phyloP scores from a whole-genome alignment of 805 yeast genomes.

The Lipomyces mesembrius region DNA sequence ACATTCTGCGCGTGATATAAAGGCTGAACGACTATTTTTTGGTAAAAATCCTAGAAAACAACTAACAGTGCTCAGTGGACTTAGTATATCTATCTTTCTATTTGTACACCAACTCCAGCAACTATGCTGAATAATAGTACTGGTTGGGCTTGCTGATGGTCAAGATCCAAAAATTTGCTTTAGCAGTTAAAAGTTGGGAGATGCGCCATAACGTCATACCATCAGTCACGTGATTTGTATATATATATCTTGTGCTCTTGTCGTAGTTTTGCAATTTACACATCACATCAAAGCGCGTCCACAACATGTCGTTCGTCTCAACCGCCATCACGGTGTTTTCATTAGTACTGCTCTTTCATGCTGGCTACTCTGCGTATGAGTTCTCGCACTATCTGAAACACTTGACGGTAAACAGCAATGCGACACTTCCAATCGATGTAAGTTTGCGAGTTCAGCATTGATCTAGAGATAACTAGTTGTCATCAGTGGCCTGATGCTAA shows the following conservation, averaged over 20 bases:
- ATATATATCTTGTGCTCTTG: background rate
- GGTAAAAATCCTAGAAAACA: background rate
- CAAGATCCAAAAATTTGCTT: background rate
- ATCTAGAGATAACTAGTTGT: background rate
- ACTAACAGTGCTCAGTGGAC: background rate
- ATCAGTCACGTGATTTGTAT: background rate
- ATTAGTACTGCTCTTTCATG: conserved; percentile 29
- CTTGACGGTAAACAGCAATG: conserved; percentile 15
- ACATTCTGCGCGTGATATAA: background rate
- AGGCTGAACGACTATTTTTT: background rate
- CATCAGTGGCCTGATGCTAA: background rate
- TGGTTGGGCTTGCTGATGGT: background rate
- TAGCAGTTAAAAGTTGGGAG: background rate
- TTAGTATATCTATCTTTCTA: background rate
- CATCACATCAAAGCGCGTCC: background rate
- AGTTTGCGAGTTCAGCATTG: conserved; percentile 7
- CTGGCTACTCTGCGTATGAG: conserved; percentile 38
- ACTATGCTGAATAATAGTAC: background rate
- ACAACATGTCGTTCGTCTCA: conserved; percentile 23
- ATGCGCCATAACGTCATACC: conserved; percentile 1
- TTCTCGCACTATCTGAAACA: conserved; percentile 37
- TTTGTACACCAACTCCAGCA: background rate
- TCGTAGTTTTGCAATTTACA: background rate
- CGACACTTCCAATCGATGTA: conserved; percentile 33
- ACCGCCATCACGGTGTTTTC: conserved; percentile 18